These are phyloP conservation scores for Saturnispora mendoncae DNA, from an alignment of 805 yeast genomes.

Conservation along the genomic window DNA sequence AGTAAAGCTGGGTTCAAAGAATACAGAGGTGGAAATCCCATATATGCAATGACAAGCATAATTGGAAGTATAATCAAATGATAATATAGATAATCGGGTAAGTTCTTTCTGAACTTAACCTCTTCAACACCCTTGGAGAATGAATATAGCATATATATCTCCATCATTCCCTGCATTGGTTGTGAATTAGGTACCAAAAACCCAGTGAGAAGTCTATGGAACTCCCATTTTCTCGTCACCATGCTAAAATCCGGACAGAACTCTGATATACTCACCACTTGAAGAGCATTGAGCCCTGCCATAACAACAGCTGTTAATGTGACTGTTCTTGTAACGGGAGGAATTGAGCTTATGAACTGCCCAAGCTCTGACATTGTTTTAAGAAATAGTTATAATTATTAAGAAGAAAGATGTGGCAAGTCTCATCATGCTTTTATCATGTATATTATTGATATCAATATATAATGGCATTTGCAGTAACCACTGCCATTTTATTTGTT, in stretches of 20 bases:
- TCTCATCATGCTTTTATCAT: not conserved
- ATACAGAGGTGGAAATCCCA: constrained; percentile 23
- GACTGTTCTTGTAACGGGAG: constrained; percentile 54
- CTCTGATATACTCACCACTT: constrained; percentile 18
- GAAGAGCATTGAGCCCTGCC: constrained; percentile 33
- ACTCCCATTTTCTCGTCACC: constrained; percentile 29
- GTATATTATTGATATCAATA: not conserved
- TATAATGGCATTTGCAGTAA: no score
- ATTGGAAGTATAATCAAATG: constrained; percentile 40
- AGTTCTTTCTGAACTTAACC: constrained; percentile 37
- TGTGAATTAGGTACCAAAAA: constrained; percentile 37
- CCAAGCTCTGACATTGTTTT: constrained; percentile 28
- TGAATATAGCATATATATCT: constrained; percentile 47
- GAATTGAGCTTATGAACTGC: constrained; percentile 37
- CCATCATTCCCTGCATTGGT: constrained; percentile 39
- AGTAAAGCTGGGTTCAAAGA: constrained; percentile 34
- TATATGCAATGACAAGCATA: constrained; percentile 30
- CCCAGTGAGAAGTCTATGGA: constrained; percentile 42
- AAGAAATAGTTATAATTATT: not conserved
- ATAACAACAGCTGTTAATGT: constrained; percentile 40
- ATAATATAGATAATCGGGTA: constrained; percentile 52
- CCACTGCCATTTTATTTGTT: no score
- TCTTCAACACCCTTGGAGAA: constrained; percentile 50
- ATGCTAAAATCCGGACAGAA: constrained; percentile 27
- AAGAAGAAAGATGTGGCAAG: not conserved